Evolutionary conservation across 129 eudicot genomes (phyloP).

Genomic region (Heracleum sosnowskyi): DNA sequence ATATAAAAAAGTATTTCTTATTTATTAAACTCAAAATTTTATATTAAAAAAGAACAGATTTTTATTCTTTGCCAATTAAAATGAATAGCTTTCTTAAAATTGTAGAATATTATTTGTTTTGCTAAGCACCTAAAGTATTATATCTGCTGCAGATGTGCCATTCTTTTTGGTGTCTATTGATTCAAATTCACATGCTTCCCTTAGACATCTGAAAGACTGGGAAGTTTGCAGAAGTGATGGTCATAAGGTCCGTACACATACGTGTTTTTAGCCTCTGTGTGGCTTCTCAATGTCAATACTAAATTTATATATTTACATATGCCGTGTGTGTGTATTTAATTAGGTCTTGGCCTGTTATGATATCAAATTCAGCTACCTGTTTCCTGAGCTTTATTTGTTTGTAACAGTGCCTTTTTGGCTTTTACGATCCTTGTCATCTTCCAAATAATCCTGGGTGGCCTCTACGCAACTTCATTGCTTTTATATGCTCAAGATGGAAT

Average conservation of each 20-base stretch:
- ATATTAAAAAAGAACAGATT: neutral
- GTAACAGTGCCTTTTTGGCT: conserved; percentile 69
- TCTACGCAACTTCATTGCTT: conserved; percentile 71
- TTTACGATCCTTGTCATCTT: conserved; percentile 84
- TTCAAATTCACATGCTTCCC: conserved; percentile 48
- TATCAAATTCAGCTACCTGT: neutral
- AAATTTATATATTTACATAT: neutral
- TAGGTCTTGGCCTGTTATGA: neutral
- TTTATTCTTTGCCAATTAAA: neutral
- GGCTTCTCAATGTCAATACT: neutral
- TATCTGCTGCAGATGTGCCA: conserved; percentile 53
- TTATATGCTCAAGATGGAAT: conserved; percentile 58
- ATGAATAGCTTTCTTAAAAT: neutral
- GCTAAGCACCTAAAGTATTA: neutral
- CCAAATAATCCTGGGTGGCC: conserved; percentile 94
- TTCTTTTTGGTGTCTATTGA: conserved; percentile 67
- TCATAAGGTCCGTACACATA: conserved; percentile 44
- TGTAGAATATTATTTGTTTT: neutral
- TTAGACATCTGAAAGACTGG: conserved; percentile 65
- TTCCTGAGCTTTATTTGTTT: conserved; percentile 11
- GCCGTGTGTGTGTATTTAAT: neutral
- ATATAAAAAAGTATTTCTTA: neutral
- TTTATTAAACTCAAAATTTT: neutral
- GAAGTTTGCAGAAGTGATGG: conserved; percentile 52
- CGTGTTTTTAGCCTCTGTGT: neutral